Base-by-base conservation (phyloP, 805 yeast genomes). In the Yamadazyma akitaensis region DNA sequence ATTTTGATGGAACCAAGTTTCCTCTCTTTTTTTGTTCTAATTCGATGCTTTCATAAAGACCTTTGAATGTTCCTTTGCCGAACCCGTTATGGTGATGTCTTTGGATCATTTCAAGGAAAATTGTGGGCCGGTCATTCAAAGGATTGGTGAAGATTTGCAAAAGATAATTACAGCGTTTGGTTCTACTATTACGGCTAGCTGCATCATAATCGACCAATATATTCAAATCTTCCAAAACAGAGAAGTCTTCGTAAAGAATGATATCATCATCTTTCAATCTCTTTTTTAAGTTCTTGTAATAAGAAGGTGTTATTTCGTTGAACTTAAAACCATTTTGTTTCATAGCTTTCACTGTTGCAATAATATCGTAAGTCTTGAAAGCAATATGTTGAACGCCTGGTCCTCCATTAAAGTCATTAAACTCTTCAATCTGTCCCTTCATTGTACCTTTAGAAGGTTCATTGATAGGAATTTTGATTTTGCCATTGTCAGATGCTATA, bases 351-450 rank as follows among this genome's bases (percentile, higher is more conserved):
- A 88, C 84, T 0, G 89, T 72, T 2, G 60, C 59, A 17, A 87
- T 54, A 34, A 88, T 88, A 61, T 85, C 72, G 24, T 69, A 63
- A 0, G 92, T 87, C 42, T 69, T 64, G 19, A 88, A 61, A 0
- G 96, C 96, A 57, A 88, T 69, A 59, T 88, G 96, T 65, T 88
- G 96, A 31, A 89, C 78, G 3, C 96, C 96, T 0, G 95, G 85
- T 0, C 96, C 96, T 40, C 79, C 78, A 61, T 87, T 76, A 57
- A 71, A 88, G 43, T 82, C 85, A 51, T 84, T 64, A 59, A 84
- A 88, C 63, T 88, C 96, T 63, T 88, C 95, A 49, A 88, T 84
- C 59, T 88, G 96, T 2, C 91, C 82, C 58, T 73, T 79, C 59
- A 76, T 76, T 36, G 68, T 61, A 1, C 91, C 88, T 41, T 69